Base-by-base conservation (phyloP, 495 filamentous ascomycete genomes). In the Penicillium longicatenatum region DNA sequence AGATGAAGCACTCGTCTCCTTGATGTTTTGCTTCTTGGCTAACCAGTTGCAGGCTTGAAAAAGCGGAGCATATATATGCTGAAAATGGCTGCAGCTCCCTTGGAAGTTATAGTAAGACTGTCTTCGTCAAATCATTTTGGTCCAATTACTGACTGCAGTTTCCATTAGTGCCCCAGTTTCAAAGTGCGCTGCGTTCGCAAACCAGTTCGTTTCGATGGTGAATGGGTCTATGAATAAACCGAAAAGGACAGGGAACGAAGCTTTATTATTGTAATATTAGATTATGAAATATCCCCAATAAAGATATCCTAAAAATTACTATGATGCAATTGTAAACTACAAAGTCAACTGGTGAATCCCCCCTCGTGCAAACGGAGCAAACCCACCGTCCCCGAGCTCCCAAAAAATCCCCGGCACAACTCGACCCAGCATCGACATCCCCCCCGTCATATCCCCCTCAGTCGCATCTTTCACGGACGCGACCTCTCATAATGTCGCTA, bases 401-500 rank as follows among this genome's bases (percentile, higher is more conserved):
- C 70, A 67, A 74, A 78, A 76, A 76, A 72, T 71, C 74, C 73
- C 70, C 70, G 62, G 65, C 70, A 66, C 72, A 68, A 65, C 73
- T 68, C 62, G 61, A 58, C 58, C 47, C 57, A 56, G 58, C 63
- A 61, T 61, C 63, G 54, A 58, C 50, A 60, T 65, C 60, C 57
- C 52, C 62, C 57, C 55, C 58, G 55, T 60, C 42, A 58, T 53
- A 63, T 64, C 57, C 41, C 43, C 60, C 57, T 31, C 43, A 57
- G 62, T 70, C 64, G 58, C 58, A 59, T 65, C 56, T 52, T 37
- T 39, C 47, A 50, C 53, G 67, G 67, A 68, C 64, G 65, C 57
- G 62, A 67, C 63, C 50, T 47, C 48, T 64, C 70, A 84, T 64
- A 66, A 98, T 98, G 94, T 98, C 94, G 68, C 85, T 98, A 67